These are phyloP conservation scores for Ceratocystis lukuohia DNA, from an alignment of 2,329 filamentous ascomycete species.

Conservation along the genomic window DNA sequence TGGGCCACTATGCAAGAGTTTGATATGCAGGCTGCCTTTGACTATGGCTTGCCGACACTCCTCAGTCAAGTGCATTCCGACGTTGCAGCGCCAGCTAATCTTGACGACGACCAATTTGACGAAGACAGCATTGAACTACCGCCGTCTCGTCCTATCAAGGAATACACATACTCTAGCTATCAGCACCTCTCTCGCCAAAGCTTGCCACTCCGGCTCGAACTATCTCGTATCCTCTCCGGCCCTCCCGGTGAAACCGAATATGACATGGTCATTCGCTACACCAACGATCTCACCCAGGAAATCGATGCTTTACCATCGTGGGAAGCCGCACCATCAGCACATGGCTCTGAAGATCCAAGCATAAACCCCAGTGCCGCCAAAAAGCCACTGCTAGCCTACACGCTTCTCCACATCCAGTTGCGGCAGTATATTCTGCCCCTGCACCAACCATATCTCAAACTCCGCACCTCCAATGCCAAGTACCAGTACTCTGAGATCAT, in stretches of 20 bases:
- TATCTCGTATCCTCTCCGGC: slow-evolving; percentile 43
- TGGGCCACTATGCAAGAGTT: slow-evolving; percentile 51
- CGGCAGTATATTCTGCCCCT: slow-evolving; percentile 49
- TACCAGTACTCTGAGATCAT: slow-evolving; percentile 51
- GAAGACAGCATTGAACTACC: slow-evolving; percentile 39
- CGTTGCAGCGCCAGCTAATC: slow-evolving; percentile 41
- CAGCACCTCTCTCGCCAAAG: slow-evolving; percentile 45
- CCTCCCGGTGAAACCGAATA: slow-evolving; percentile 44
- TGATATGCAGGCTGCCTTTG: slow-evolving; percentile 48
- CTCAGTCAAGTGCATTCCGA: slow-evolving; percentile 44
- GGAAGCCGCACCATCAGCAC: slow-evolving; percentile 26
- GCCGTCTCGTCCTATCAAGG: slow-evolving; percentile 35
- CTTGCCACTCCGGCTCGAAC: slow-evolving; percentile 41
- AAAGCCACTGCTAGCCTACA: slow-evolving; percentile 46
- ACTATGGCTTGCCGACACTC: slow-evolving; percentile 45
- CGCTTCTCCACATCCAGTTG: slow-evolving; percentile 46
- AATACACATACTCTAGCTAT: slow-evolving; percentile 47
- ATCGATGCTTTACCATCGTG: slow-evolving; percentile 47
- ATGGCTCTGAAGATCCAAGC: slow-evolving; percentile 19
- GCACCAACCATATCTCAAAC: slow-evolving; percentile 46
- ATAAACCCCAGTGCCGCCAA: slow-evolving; percentile 28
- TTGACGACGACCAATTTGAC: slow-evolving; percentile 45
- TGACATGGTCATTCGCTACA: slow-evolving; percentile 48
- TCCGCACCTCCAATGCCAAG: slow-evolving; percentile 45
- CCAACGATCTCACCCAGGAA: slow-evolving; percentile 46